Conservation (phyloP, 75 land plant species). For the Pinus tabuliformis region DNA sequence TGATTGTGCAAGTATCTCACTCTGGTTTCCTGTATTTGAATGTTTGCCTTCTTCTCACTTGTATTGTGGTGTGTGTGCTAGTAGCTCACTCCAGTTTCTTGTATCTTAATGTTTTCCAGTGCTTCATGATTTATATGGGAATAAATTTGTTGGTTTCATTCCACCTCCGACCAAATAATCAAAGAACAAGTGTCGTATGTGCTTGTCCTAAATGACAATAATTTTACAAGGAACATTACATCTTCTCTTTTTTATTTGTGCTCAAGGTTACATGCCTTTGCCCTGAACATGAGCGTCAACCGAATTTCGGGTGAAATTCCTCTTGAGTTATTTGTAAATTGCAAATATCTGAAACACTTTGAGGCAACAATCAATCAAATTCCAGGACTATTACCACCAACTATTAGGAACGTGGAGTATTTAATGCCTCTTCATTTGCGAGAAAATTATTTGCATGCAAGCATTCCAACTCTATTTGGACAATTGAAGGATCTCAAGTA, state of each 20-base stretch:
- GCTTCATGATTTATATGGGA: constrained; percentile 49
- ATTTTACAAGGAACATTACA: constrained; percentile 32
- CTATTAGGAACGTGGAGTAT: constrained; percentile 26
- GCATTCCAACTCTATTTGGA: constrained; percentile 31
- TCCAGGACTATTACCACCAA: constrained; percentile 28
- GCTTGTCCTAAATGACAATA: constrained; percentile 32
- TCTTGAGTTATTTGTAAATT: constrained; percentile 20
- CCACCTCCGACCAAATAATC: constrained; percentile 22
- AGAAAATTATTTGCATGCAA: constrained; percentile 30
- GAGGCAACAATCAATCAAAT: constrained; percentile 25
- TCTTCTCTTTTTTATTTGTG: constrained; percentile 24
- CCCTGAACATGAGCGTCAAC: constrained; percentile 49
- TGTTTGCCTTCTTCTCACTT: constrained; percentile 3
- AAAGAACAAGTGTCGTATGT: constrained; percentile 19
- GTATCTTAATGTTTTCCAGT: constrained; percentile 15
- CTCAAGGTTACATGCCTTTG: constrained; percentile 31
- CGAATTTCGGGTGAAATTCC: constrained; percentile 47
- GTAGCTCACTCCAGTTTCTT: constrained; percentile 2
- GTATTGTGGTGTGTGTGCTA: constrained; percentile 4
- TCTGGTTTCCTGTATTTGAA: no score
- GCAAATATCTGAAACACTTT: constrained; percentile 16
- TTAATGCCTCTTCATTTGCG: constrained; percentile 36
- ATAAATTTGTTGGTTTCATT: constrained; percentile 40
- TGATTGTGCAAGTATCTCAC: no score
- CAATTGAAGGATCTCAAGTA: constrained; percentile 18